phyloP scores from a whole-genome alignment of 495 filamentous ascomycete species.

The Xylaria castorea region DNA sequence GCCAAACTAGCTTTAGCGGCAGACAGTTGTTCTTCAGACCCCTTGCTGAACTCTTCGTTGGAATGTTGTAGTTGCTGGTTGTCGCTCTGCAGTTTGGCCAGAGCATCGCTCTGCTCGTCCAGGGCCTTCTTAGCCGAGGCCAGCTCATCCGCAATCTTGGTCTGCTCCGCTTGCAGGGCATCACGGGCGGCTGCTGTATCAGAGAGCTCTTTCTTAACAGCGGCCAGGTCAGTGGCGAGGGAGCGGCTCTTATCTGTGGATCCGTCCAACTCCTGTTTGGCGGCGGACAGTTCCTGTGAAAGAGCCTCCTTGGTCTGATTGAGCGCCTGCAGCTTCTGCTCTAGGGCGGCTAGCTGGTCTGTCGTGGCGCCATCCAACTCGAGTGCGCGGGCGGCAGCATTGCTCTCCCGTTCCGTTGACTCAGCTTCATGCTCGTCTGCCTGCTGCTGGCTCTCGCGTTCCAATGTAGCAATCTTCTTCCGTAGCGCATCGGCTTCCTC shows the following conservation, averaged over 20 bases:
- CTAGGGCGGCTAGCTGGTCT: conserved; percentile 12
- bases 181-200: conserved; percentile 19
- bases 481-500: conserved; percentile 26
- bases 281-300: conserved; percentile 18
- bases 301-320: conserved; percentile 22
- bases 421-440: conserved; percentile 1
- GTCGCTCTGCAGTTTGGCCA: conserved; percentile 19
- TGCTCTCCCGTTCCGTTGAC: not conserved
- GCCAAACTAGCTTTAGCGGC: conserved; percentile 14
- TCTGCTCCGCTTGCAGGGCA: conserved; percentile 16
- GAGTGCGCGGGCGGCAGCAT: conserved; percentile 22
- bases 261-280: conserved; percentile 21
- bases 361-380: conserved; percentile 20
- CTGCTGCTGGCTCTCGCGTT: conserved; percentile 18
- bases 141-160: conserved; percentile 24
- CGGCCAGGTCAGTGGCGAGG: conserved; percentile 15
- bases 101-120: conserved; percentile 21
- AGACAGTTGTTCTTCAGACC: conserved; percentile 15
- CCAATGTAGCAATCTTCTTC: conserved; percentile 22
- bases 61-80: conserved; percentile 15
- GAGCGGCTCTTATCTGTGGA: conserved; percentile 11
- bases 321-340: conserved; percentile 22
- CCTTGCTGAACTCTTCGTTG: conserved; percentile 5
- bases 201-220: conserved; percentile 23
- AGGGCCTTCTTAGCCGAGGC: conserved; percentile 22